Conservation (phyloP, 1,139 yeast genomes). For the Saccharomyces hybrid region DNA sequence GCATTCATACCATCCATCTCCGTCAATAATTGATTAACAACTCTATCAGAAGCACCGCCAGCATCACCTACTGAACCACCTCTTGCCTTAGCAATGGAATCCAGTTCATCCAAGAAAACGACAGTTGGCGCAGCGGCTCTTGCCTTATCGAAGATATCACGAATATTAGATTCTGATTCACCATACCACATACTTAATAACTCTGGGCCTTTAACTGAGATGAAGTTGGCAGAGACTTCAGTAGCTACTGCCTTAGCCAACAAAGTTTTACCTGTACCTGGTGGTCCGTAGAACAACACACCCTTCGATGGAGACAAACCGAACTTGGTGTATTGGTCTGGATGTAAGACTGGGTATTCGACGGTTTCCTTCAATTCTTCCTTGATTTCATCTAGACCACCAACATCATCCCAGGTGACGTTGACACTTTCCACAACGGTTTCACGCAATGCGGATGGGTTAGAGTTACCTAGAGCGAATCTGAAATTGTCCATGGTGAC, state of each 20-base stretch:
- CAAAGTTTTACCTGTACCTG: conserved; percentile 98
- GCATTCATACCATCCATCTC: conserved; percentile 99
- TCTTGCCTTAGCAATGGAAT: conserved; percentile 95
- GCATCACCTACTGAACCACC: conserved; percentile 92
- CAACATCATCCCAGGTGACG: conserved; percentile 81
- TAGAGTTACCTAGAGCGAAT: conserved; percentile 95
- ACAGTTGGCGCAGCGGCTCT: conserved; percentile 99
- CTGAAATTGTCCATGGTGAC: conserved; percentile 98
- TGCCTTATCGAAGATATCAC: conserved; percentile 96
- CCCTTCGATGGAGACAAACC: conserved; percentile 98
- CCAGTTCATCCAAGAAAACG: conserved; percentile 94
- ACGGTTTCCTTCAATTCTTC: conserved; percentile 96
- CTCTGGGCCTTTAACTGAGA: conserved; percentile 96
- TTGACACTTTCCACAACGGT: conserved; percentile 98
- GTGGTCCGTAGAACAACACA: conserved; percentile 97
- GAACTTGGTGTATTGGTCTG: conserved; percentile 96
- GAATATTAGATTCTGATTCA: conserved; percentile 93
- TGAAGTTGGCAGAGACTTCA: conserved; percentile 93
- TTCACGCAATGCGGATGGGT: conserved; percentile 98
- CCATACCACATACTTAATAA: conserved; percentile 98
- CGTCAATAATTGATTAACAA: conserved; percentile 93
- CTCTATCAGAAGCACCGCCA: conserved; percentile 98
- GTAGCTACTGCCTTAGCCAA: conserved; percentile 98
- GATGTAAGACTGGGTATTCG: conserved; percentile 96
- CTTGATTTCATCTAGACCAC: conserved; percentile 93